These are phyloP conservation scores for Magnolia officinalis DNA, from an alignment of 164 flowering plant species.

Conservation along the genomic window DNA sequence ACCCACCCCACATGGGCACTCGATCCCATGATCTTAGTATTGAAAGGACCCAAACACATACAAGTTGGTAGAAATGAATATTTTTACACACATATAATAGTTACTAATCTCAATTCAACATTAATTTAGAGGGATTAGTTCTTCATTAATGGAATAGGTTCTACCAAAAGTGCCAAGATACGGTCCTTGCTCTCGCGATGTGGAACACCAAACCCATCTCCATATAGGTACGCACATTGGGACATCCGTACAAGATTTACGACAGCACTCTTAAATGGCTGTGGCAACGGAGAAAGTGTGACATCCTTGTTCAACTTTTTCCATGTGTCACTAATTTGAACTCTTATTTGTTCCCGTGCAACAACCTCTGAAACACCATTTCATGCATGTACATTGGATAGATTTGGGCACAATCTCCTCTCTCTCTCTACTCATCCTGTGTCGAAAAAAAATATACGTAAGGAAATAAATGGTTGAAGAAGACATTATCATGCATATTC, in stretches of 20 bases:
- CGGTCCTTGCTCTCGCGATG: not conserved
- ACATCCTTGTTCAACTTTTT: not conserved
- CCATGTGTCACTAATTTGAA: not conserved
- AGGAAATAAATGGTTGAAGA: not conserved
- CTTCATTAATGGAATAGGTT: not conserved
- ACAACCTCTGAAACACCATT: not conserved
- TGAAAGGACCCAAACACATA: too few relatives aligned
- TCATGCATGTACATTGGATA: slow-evolving; percentile 5
- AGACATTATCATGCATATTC: not conserved
- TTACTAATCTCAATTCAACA: too few relatives aligned
- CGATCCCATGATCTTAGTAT: too few relatives aligned
- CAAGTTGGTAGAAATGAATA: too few relatives aligned
- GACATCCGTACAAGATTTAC: slow-evolving; percentile 7
- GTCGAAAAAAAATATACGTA: not conserved
- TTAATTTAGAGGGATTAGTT: too few relatives aligned
- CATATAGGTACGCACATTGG: slow-evolving; percentile 16
- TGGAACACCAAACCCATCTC: slow-evolving; percentile 18
- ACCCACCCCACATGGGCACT: too few relatives aligned
- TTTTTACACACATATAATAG: too few relatives aligned
- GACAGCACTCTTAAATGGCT: not conserved
- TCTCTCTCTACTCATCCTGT: slow-evolving; percentile 1
- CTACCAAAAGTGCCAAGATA: not conserved
- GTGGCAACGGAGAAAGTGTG: not conserved
- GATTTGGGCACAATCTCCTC: slow-evolving; percentile 4
- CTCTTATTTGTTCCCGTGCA: not conserved